phyloP scores from a whole-genome alignment of 2,329 filamentous ascomycete species.

The Trichoderma polysporum region DNA sequence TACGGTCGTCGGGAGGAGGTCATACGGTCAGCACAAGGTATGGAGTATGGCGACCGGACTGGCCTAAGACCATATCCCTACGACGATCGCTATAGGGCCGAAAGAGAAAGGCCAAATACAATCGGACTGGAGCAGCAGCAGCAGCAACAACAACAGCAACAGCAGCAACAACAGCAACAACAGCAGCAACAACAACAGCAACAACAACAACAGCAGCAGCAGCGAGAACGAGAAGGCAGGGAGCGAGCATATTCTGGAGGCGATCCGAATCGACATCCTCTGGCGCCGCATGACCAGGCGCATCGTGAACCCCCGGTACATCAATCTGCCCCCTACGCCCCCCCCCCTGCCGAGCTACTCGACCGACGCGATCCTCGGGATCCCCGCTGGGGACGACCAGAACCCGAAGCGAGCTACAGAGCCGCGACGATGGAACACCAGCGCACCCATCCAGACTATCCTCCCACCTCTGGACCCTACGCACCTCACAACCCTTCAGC shows the following conservation, averaged over 20 bases:
- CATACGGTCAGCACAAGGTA: conserved; percentile 34
- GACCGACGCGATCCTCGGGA: conserved; percentile 35
- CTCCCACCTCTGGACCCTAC: conserved; percentile 42
- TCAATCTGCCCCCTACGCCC: conserved; percentile 44
- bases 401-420: conserved; percentile 36
- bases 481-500: conserved; percentile 31
- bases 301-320: conserved; percentile 47
- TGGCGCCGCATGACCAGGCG: conserved; percentile 38
- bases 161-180: conserved; percentile 33
- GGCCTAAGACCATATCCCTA: conserved; percentile 45
- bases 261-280: conserved; percentile 46
- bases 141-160: conserved; percentile 37
- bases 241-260: conserved; percentile 51
- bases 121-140: conserved; percentile 40
- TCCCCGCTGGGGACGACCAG: conserved; percentile 36
- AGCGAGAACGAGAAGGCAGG: conserved; percentile 44
- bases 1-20: conserved; percentile 53
- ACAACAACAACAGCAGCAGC: conserved; percentile 35
- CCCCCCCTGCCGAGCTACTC: conserved; percentile 44
- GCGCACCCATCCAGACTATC: conserved; percentile 49
- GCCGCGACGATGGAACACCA: conserved; percentile 39
- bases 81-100: conserved; percentile 55
- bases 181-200: conserved; percentile 30
- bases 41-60: conserved; percentile 56
- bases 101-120: conserved; percentile 48